A percentile compares a stretch with the other conserved stretches of the same genome.
Evolutionary conservation across 495 filamentous ascomycete genomes (phyloP).

Genomic region (Trypethelium eluteriae): DNA sequence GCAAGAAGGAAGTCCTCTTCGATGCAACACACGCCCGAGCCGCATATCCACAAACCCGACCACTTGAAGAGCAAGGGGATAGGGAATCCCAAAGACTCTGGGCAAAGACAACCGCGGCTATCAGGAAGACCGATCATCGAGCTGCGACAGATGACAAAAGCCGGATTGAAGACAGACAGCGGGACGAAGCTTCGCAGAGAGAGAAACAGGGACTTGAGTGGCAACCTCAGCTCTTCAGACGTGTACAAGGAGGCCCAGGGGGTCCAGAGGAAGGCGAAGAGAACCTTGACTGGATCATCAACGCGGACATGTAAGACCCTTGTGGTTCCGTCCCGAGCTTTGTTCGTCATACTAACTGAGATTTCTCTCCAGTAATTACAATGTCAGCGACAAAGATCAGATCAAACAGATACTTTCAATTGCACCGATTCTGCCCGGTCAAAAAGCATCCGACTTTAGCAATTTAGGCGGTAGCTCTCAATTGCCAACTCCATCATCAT

Average conservation of each 20-base stretch:
- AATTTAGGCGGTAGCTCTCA: conserved; percentile 5
- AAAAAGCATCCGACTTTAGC: conserved; percentile 31
- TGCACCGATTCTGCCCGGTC: conserved; percentile 75
- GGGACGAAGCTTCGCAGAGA: conserved; percentile 78
- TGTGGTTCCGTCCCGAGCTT: conserved; percentile 3
- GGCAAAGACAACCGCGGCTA: conserved; percentile 67
- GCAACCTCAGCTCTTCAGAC: conserved; percentile 77
- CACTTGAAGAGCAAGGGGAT: conserved; percentile 78
- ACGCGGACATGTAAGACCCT: conserved; percentile 67
- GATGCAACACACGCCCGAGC: conserved; percentile 70
- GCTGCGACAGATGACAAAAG: conserved; percentile 91
- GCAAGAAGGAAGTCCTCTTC: conserved; percentile 82
- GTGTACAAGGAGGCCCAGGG: conserved; percentile 61
- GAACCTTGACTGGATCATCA: conserved; percentile 90
- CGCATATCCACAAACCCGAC: conserved; percentile 64
- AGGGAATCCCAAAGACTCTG: conserved; percentile 86
- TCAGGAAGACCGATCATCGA: conserved; percentile 78
- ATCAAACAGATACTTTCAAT: conserved; percentile 79
- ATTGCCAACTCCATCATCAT: not conserved
- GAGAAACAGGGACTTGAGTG: conserved; percentile 78
- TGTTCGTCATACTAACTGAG: not conserved
- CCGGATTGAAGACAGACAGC: conserved; percentile 83
- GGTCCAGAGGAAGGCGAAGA: conserved; percentile 75
- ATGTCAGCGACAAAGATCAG: conserved; percentile 58
- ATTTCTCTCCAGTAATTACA: not conserved